Percentiles rank a stretch among this genome's conserved stretches.
Evolutionary conservation across 2,329 filamentous ascomycete species (phyloP).

Genomic region (Neonectria faginata): DNA sequence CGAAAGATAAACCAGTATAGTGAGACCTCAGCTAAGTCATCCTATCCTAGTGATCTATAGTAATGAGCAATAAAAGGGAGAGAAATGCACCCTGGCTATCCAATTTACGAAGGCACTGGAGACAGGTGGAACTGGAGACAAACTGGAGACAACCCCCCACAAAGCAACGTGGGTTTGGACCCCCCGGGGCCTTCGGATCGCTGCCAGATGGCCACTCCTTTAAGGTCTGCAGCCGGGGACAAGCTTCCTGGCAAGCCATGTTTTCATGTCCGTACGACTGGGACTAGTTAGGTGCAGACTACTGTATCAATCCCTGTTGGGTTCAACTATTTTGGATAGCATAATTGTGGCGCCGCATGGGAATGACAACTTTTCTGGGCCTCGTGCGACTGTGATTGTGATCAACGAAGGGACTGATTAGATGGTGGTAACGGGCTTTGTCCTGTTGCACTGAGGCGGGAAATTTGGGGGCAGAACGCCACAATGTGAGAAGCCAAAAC

Average conservation of each 20-base stretch:
- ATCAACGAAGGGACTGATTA: slow-evolving; percentile 15
- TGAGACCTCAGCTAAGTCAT: not conserved
- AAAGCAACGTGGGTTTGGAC: slow-evolving; percentile 20
- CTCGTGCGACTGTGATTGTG: slow-evolving; percentile 21
- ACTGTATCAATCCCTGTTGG: slow-evolving; percentile 22
- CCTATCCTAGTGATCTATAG: no score
- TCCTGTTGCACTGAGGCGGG: slow-evolving; percentile 6
- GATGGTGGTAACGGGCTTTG: not conserved
- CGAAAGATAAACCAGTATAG: no score
- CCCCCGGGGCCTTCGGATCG: slow-evolving; percentile 17
- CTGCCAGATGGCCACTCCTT: slow-evolving; percentile 15
- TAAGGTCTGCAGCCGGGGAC: slow-evolving; percentile 7
- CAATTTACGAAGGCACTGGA: no score
- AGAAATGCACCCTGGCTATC: no score
- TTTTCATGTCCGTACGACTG: slow-evolving; percentile 17
- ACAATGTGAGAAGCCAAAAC: slow-evolving; percentile 18
- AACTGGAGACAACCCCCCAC: slow-evolving; percentile 11
- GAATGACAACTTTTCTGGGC: slow-evolving; percentile 4
- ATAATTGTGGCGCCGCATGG: slow-evolving; percentile 11
- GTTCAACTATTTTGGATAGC: slow-evolving; percentile 15
- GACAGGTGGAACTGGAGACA: not conserved
- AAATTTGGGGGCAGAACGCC: slow-evolving; percentile 21
- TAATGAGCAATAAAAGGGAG: no score
- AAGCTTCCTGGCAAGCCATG: slow-evolving; percentile 16
- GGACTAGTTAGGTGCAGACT: slow-evolving; percentile 10